Evolutionary conservation across 2,329 filamentous ascomycete genomes (phyloP).

Genomic region (Aureobasidium leucospermi): DNA sequence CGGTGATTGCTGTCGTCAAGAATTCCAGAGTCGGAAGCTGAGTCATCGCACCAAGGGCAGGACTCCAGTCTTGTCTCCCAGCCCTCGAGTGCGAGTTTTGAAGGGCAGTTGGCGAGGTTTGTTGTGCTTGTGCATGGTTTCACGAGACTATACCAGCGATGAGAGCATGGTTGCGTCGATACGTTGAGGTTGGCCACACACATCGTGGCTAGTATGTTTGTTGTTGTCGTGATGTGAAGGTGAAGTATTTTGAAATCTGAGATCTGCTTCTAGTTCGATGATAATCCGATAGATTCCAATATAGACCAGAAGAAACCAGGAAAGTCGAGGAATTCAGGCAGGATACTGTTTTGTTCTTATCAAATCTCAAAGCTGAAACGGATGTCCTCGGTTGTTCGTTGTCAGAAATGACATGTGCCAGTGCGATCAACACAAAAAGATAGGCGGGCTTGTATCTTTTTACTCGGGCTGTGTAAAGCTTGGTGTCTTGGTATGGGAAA

Average conservation of each 20-base stretch:
- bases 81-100: constrained; percentile 39
- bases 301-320: neutral
- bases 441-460: constrained; percentile 2
- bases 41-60: constrained; percentile 40
- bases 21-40: constrained; percentile 19
- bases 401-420: constrained; percentile 9
- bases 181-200: constrained; percentile 45
- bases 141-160: constrained; percentile 44
- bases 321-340: neutral
- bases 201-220: constrained; percentile 28
- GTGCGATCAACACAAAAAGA: constrained; percentile 2
- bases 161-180: constrained; percentile 38
- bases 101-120: constrained; percentile 41
- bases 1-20: constrained; percentile 38
- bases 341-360: neutral
- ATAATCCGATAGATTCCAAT: neutral
- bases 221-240: neutral
- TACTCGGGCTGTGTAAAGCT: constrained; percentile 5
- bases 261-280: neutral
- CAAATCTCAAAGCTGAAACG: neutral
- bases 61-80: constrained; percentile 43
- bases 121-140: constrained; percentile 35
- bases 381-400: neutral
- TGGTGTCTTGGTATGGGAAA: neutral
- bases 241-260: neutral